Evolutionary conservation across 805 yeast species (phyloP).

Genomic region (Debaryomyces prosopidis): DNA sequence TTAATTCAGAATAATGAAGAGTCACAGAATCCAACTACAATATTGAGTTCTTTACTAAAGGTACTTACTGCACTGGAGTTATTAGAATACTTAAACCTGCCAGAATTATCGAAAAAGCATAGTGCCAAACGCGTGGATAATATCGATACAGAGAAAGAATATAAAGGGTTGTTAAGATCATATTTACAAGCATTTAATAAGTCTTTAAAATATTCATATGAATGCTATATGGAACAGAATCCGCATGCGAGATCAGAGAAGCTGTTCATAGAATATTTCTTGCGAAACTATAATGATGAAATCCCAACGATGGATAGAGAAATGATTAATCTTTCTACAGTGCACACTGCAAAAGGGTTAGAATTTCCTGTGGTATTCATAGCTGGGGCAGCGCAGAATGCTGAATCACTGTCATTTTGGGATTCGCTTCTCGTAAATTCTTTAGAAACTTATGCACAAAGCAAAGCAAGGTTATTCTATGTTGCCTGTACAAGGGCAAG

Average conservation of each 20-base stretch:
- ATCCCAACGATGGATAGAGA: constrained; percentile 23
- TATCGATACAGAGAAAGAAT: constrained; percentile 3
- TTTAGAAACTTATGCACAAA: constrained; percentile 13
- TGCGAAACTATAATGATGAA: constrained; percentile 42
- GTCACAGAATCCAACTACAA: constrained; percentile 28
- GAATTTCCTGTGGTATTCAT: constrained; percentile 72
- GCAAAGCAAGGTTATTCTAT: constrained; percentile 49
- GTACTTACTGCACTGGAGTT: constrained; percentile 36
- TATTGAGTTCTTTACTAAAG: constrained; percentile 33
- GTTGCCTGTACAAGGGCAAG: constrained; percentile 71
- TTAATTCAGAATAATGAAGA: constrained; percentile 5
- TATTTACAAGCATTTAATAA: constrained; percentile 19
- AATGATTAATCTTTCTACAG: constrained; percentile 59
- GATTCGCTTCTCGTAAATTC: constrained; percentile 10
- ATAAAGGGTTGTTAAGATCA: constrained; percentile 8
- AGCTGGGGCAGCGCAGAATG: constrained; percentile 9
- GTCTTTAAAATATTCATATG: constrained; percentile 18
- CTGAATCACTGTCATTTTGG: constrained; percentile 11
- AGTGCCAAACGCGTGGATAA: neutral
- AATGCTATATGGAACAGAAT: constrained; percentile 8
- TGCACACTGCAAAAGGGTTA: constrained; percentile 74
- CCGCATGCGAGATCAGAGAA: constrained; percentile 5
- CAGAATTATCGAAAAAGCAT: constrained; percentile 4
- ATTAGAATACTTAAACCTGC: constrained; percentile 21
- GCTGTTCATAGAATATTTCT: constrained; percentile 40